Base-by-base conservation (phyloP, 768 basidiomycete species). In the Porpolomopsis calyptriformis region DNA sequence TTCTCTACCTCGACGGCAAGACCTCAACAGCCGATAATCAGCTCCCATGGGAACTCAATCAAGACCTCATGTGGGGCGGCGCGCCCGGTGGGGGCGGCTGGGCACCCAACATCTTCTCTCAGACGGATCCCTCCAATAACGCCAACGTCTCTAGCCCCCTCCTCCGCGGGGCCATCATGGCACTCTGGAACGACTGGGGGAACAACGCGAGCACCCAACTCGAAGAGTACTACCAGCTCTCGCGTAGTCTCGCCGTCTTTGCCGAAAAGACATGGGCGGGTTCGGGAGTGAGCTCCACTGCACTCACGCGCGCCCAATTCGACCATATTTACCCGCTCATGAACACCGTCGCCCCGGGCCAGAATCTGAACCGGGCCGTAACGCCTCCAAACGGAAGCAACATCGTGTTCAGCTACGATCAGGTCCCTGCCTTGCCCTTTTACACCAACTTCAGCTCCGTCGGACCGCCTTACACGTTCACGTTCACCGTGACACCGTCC, bases 191-290 rank as follows among this genome's bases (percentile, higher is more conserved):
- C 37, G 70, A 71, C 53, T 71, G 68, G 66, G 70, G 70, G 1
- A 64, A 70, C 40, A 71, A 69, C 27, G 67, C 69, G 26, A 70
- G 67, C 24, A 71, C 68, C 4, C 63, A 62, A 6, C 55, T 69
- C 9, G 70, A 72, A 57, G 61, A 63, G 2, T 71, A 69, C 49
- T 68, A 69, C 51, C 66, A 70, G 43, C 57, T 72, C 6, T 58
- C 69, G 5, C 63, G 59, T 33, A 68, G 67, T 24, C 46, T 70
- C 19, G 66, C 69, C 4, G 58, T 68, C 4, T 63, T 71, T 43
- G 64, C 55, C 1, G 70, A 70, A 53, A 71, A 70, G 50, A 55
- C 65, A 6, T 71, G 71, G 70, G 57, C 68, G 7, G 69, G 69
- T 11, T 65, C 65, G 20, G 66, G 55, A 7, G 49, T 63, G 10